Base-by-base conservation (phyloP, 257 asterid species). In the Lycium ferocissimum region DNA sequence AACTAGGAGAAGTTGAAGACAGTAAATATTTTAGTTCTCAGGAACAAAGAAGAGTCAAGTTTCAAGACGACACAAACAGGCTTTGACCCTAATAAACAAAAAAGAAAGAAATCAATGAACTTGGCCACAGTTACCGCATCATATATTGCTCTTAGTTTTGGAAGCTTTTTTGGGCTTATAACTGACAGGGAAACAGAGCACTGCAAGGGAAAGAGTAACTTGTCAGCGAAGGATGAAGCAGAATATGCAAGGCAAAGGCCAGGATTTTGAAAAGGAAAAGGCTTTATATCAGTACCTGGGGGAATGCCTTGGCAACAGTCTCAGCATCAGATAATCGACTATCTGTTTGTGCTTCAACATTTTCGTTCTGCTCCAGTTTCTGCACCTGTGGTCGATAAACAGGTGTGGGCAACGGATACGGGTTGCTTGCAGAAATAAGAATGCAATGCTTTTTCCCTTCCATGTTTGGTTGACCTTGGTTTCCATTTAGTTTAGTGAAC, bases 381-480 rank as follows among this genome's bases (percentile, higher is more conserved):
- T 88, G 95, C 76, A 91, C 58, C 86, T 88, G 94, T 22, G 95
- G 96, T 66, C 93, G 91, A 88, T 91, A 94, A 82, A 97, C 96
- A 70, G 98, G 95, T 81, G 97, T 95, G 8, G 98, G 97, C 82
- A 94, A 88, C 79, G 98, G 95, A 88, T 92, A 92, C 88, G 98
- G 99, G 84, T 94, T 97, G 90, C 99, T 94, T 38, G 96, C 98
- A 89, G 98, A 98, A 81, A 97, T 87, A 85, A 97, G 96, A 89
- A 97, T 90, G 87, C 98, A 97, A 86, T 97, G 98, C 83, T 91
- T 94, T 83, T 91, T 95, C 72, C 93, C 92, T 72, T 95, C 99
- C 86, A 85, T 81, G 85, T 90, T 93, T 88, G 89, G 91, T 84
- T 84, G 97, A 81, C 85, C 88, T 90, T 92, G 98, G 88, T 83